phyloP scores from a whole-genome alignment of 2,329 filamentous ascomycete genomes.

The Microascus cirrosus region DNA sequence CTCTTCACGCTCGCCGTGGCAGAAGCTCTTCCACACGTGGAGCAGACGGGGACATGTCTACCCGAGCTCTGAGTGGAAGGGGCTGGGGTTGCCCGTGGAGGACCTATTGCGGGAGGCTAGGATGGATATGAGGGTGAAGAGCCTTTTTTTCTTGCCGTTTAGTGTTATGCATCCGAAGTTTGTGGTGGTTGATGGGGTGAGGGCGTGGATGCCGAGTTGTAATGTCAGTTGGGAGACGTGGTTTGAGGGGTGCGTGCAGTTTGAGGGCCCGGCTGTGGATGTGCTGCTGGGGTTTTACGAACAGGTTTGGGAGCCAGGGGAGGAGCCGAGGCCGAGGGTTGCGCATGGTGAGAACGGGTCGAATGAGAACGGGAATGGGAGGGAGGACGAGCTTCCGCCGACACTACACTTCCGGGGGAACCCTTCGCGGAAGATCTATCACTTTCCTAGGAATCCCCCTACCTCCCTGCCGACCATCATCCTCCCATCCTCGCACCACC shows the following conservation, averaged over 20 bases:
- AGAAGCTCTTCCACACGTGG: constrained; percentile 66
- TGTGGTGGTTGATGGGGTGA: constrained; percentile 57
- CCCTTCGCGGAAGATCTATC: background rate
- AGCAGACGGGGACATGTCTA: constrained; percentile 52
- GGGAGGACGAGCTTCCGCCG: no score
- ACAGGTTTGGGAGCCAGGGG: constrained; percentile 48
- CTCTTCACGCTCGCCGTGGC: constrained; percentile 59
- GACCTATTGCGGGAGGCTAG: constrained; percentile 39
- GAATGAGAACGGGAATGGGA: background rate
- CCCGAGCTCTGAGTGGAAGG: constrained; percentile 44
- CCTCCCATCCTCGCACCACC: constrained; percentile 63
- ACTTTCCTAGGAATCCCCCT: background rate
- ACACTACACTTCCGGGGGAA: constrained; percentile 1
- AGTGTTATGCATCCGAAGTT: constrained; percentile 88
- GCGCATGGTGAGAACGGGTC: background rate
- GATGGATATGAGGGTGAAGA: constrained; percentile 62
- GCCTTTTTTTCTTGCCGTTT: constrained; percentile 67
- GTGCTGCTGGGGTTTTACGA: constrained; percentile 57
- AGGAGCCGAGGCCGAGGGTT: background rate
- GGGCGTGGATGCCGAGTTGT: constrained; percentile 63
- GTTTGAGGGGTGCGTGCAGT: constrained; percentile 66
- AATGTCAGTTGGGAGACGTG: constrained; percentile 84
- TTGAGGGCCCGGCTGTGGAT: constrained; percentile 50
- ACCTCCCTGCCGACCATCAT: constrained; percentile 44
- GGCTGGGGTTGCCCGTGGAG: constrained; percentile 52